A percentile compares a stretch with the other conserved stretches of the same genome.
Evolutionary conservation across 2,329 filamentous ascomycete genomes (phyloP).

Genomic region (Neocatenulostroma microsporum): DNA sequence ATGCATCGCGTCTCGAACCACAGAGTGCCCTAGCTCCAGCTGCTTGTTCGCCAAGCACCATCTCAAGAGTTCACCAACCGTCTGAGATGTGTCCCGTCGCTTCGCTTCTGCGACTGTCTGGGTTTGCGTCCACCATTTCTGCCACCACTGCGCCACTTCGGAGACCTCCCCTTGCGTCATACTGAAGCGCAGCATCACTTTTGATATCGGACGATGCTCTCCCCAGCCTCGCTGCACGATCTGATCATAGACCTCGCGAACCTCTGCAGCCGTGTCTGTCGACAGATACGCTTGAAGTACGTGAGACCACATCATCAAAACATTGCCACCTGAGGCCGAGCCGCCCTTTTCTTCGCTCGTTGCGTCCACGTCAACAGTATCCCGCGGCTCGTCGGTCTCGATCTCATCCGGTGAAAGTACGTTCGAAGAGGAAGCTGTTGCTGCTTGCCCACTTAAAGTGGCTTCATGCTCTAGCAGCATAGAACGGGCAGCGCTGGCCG

Average conservation of each 20-base stretch:
- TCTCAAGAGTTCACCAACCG: constrained; percentile 2
- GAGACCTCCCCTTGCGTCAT: background rate
- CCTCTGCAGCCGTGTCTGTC: no score
- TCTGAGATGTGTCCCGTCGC: background rate
- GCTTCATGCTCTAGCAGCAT: background rate
- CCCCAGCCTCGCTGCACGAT: background rate
- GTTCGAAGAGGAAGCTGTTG: no score
- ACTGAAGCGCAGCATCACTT: background rate
- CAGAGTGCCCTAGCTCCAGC: constrained; percentile 52
- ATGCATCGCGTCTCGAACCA: constrained; percentile 42
- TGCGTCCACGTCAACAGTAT: no score
- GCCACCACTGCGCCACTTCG: constrained; percentile 2
- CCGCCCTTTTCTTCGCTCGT: no score
- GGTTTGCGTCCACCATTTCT: background rate
- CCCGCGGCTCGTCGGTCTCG: no score
- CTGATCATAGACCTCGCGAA: no score
- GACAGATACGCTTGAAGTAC: no score
- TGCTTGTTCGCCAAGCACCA: constrained; percentile 40
- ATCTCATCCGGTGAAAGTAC: no score
- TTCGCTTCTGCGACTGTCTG: no score
- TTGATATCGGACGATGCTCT: background rate
- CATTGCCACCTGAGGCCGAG: no score
- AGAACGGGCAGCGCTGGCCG: background rate
- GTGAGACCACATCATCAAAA: no score
- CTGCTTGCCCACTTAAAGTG: no score